Conservation (phyloP, 768 basidiomycete genomes). For the Collybia sp. region DNA sequence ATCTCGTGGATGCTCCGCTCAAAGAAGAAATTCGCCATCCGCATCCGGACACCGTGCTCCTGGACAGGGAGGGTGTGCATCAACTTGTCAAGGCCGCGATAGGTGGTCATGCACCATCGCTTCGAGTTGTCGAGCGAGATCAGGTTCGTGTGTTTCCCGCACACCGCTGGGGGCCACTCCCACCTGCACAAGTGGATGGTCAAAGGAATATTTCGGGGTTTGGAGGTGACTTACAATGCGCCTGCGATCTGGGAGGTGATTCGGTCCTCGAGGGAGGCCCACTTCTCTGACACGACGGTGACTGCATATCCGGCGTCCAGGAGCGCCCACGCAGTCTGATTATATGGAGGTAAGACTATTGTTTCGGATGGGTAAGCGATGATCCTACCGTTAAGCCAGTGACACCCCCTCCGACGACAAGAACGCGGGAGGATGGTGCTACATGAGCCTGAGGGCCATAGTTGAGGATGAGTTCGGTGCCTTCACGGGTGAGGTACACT, state of each 20-base stretch:
- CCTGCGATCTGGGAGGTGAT: constrained; percentile 22
- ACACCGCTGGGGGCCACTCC: constrained; percentile 35
- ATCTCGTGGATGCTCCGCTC: constrained; percentile 17
- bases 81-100: constrained; percentile 23
- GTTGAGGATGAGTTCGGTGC: too few relatives aligned
- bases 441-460: too few relatives aligned
- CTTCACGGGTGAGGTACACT: too few relatives aligned
- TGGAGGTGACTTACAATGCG: constrained; percentile 16
- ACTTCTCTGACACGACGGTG: constrained; percentile 23
- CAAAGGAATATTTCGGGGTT: constrained; percentile 2
- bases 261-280: constrained; percentile 12
- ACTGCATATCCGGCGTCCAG: constrained; percentile 31
- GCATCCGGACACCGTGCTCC: constrained; percentile 27
- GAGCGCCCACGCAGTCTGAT: constrained; percentile 21
- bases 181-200: constrained; percentile 13
- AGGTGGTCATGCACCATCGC: constrained; percentile 29
- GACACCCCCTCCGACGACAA: constrained; percentile 6
- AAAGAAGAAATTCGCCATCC: constrained; percentile 30
- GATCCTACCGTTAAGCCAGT: constrained; percentile 4
- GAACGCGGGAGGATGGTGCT: neutral
- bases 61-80: constrained; percentile 13
- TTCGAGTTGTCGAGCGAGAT: constrained; percentile 28
- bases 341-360: neutral
- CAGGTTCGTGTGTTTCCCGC: constrained; percentile 31
- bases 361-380: neutral